Percentiles rank a stretch among this genome's conserved stretches.
These are phyloP conservation scores for Helminthosporium solani DNA, from an alignment of 2,329 filamentous ascomycete genomes.

Conservation along the genomic window DNA sequence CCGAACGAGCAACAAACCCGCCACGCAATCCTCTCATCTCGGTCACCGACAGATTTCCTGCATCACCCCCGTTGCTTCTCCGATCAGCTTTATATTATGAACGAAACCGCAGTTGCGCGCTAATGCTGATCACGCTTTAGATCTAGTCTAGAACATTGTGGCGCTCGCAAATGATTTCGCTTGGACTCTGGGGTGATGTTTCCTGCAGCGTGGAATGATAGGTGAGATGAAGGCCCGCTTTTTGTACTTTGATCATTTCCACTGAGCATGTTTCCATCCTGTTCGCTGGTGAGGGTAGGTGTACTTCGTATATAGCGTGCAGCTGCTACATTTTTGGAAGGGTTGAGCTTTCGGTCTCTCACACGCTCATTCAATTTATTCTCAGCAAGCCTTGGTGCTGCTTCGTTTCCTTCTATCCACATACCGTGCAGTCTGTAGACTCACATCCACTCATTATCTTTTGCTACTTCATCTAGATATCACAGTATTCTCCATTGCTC, in stretches of 20 bases:
- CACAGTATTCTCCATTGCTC: constrained; percentile 9
- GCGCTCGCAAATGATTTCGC: background rate
- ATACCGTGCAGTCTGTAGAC: constrained; percentile 10
- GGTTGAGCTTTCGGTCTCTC: constrained; percentile 9
- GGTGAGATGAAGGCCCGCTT: background rate
- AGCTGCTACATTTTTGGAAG: constrained; percentile 1
- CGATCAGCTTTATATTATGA: background rate
- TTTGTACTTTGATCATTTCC: background rate
- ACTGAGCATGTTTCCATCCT: background rate
- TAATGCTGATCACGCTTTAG: background rate
- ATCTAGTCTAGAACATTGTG: constrained; percentile 2
- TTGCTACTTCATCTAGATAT: constrained; percentile 9
- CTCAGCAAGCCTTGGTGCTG: constrained; percentile 32
- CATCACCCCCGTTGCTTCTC: background rate
- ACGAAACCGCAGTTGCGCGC: constrained; percentile 7
- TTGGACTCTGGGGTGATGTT: background rate
- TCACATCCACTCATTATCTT: constrained; percentile 11
- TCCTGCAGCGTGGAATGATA: background rate
- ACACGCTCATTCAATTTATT: constrained; percentile 8
- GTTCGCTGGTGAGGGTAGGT: background rate
- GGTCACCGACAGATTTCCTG: background rate
- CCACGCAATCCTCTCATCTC: constrained; percentile 26
- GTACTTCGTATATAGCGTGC: constrained; percentile 1
- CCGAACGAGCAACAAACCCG: constrained; percentile 1
- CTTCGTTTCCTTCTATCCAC: constrained; percentile 24